Percentiles rank a stretch among this genome's conserved stretches.
phyloP scores from a whole-genome alignment of 305 asterid genomes.

The Andrographis paniculata region DNA sequence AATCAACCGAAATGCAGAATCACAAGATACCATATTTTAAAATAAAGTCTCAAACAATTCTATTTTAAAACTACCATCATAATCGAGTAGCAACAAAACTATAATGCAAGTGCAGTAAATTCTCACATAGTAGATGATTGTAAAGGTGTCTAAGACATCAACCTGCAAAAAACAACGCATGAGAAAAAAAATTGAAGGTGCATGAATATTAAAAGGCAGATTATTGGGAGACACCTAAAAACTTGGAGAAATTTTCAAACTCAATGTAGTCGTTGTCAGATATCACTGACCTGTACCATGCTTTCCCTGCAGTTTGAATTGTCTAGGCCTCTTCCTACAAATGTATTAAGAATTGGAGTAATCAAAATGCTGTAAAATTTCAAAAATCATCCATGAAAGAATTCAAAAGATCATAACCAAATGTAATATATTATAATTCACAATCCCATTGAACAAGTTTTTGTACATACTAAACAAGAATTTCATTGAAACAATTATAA shows the following conservation, averaged over 20 bases:
- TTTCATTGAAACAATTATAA: no score
- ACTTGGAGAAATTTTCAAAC: constrained; percentile 76
- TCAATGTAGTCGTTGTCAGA: constrained; percentile 75
- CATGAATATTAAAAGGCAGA: constrained; percentile 1
- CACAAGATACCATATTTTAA: no score
- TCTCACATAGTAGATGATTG: constrained; percentile 11
- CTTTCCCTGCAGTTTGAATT: constrained; percentile 46
- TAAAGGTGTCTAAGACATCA: constrained; percentile 11
- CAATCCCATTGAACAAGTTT: no score
- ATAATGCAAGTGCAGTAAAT: neutral
- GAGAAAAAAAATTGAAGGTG: no score
- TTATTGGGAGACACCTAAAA: constrained; percentile 75
- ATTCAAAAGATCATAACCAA: no score
- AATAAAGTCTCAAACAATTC: neutral
- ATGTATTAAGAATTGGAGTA: neutral
- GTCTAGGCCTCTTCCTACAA: constrained; percentile 67
- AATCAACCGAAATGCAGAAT: no score
- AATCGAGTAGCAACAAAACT: neutral
- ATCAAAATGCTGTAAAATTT: no score
- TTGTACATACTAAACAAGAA: no score
- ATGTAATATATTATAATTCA: no score
- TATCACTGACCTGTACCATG: constrained; percentile 89
- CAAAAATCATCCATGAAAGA: no score
- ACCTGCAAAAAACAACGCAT: constrained; percentile 6
- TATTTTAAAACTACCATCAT: neutral